Conservation (phyloP, 139 green algal species). For the Edaphochlamys debaryana region DNA sequence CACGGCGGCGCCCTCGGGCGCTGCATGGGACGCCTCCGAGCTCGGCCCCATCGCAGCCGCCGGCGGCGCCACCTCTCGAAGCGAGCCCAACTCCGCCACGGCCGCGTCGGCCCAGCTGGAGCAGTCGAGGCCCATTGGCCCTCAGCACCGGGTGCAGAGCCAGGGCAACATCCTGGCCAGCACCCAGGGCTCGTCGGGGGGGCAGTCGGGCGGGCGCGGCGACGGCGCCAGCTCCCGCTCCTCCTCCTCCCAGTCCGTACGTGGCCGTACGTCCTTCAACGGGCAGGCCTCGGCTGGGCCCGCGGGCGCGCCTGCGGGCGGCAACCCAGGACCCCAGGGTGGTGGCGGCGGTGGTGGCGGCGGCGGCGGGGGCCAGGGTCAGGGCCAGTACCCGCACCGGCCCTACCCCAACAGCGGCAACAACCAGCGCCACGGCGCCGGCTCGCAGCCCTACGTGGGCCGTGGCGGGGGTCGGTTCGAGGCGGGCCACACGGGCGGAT, state of each 20-base stretch:
- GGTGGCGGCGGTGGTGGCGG: not conserved
- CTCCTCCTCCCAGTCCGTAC: no score
- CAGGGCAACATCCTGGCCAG: conserved; percentile 36
- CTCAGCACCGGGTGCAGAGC: conserved; percentile 28
- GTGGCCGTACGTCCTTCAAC: conserved; percentile 2
- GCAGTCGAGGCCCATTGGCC: conserved; percentile 5
- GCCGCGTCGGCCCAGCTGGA: not conserved
- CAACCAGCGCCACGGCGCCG: not conserved
- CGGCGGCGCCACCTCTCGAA: not conserved
- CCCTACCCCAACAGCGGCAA: not conserved
- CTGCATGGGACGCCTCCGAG: not conserved
- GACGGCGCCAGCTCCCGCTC: not conserved
- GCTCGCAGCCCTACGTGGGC: not conserved
- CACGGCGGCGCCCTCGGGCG: not conserved
- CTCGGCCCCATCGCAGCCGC: no score
- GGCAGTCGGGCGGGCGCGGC: not conserved
- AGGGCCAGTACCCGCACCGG: no score
- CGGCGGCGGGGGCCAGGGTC: not conserved
- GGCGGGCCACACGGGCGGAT: not conserved
- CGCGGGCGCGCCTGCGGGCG: not conserved
- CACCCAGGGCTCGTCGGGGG: no score
- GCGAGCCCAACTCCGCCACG: not conserved
- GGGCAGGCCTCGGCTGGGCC: no score
- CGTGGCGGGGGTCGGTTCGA: not conserved
- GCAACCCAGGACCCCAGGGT: not conserved